These are phyloP conservation scores for Diospyros kaki DNA, from an alignment of 148 eudicot species.

Conservation along the genomic window DNA sequence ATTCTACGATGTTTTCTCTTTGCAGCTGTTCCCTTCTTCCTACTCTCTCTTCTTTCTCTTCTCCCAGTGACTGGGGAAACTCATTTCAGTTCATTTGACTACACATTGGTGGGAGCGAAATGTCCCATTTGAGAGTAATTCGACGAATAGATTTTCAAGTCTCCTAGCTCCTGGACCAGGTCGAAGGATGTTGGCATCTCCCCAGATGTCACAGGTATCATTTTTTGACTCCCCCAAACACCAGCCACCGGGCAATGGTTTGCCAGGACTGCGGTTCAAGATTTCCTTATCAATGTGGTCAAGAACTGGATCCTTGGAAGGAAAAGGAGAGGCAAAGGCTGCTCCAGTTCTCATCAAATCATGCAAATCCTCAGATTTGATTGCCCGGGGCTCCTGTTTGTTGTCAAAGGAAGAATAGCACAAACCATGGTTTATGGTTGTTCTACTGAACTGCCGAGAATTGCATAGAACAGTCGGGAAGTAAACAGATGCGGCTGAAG, in stretches of 20 bases:
- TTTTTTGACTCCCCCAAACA: conserved; percentile 59
- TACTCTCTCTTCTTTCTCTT: too few species aligned
- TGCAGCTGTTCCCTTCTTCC: too few species aligned
- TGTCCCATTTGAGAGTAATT: conserved; percentile 47
- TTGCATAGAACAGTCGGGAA: conserved; percentile 86
- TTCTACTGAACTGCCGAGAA: conserved; percentile 56
- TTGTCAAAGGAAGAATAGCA: conserved; percentile 45
- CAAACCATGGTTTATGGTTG: conserved; percentile 61
- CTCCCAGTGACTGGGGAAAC: too few species aligned
- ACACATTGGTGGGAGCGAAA: conserved; percentile 52
- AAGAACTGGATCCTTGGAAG: conserved; percentile 55
- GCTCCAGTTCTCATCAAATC: conserved; percentile 57
- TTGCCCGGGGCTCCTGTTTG: conserved; percentile 36
- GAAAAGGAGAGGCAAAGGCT: conserved; percentile 70
- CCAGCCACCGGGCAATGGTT: conserved; percentile 90
- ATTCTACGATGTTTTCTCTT: too few species aligned
- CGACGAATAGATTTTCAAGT: conserved; percentile 48
- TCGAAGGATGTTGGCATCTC: conserved; percentile 74
- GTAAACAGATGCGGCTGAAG: conserved; percentile 55
- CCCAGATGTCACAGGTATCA: conserved; percentile 64
- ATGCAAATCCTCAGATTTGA: conserved; percentile 46
- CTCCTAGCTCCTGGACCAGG: conserved; percentile 83
- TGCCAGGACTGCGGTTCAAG: conserved; percentile 47
- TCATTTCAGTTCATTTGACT: conserved; percentile 25
- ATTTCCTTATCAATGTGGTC: conserved; percentile 68